Base-by-base conservation (phyloP, 768 basidiomycete genomes). In the Hortiboletus campestris region DNA sequence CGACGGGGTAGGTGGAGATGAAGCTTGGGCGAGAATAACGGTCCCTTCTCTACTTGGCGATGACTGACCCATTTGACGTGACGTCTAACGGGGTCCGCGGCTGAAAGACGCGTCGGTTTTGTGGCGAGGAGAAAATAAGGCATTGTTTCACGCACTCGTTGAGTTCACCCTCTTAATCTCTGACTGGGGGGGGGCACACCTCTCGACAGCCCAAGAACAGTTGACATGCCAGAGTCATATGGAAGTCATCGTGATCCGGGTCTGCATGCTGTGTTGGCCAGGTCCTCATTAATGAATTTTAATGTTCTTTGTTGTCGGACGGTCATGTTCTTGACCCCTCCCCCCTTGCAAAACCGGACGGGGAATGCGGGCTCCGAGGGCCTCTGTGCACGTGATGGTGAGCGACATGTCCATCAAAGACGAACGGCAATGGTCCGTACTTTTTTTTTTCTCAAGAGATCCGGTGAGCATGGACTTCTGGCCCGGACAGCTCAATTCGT, bases 351-450 rank as follows among this genome's bases (percentile, higher is more conserved):
- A 44, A 31, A 43, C 19, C 39, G 47, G 44, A n/a, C 32, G 8
- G n/a, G 25, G 34, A 58, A 56, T 39, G 22, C 44, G 49, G 42
- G 17, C 38, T 44, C 28, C 16, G 40, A 25, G 45, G 29, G 4
- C 29, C 20, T 3, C 39, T 44, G 36, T 29, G 56, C 44, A 56
- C 56, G 58, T 53, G 49, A 55, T 35, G n/a, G 63, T 57, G 29
- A 66, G 45, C 25, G 39, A 38, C 45, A 43, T 6, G 46, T 46
- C 13, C 19, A 41, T 22, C 45, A 13, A n/a, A 46, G 20, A 50
- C 11, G 34, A 31, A 46, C n/a, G 43, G 22, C 22, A 19, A 11
- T 28, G 46, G 17, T 8, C 40, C 60, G 36, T 57, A 63, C 58
- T 49, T 54, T 43, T 36, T 43, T 29, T 36, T 25, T 25, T 25